These are phyloP conservation scores for Teratosphaeria pseudoeucalypti DNA, from an alignment of 2,329 filamentous ascomycete genomes.

Conservation along the genomic window DNA sequence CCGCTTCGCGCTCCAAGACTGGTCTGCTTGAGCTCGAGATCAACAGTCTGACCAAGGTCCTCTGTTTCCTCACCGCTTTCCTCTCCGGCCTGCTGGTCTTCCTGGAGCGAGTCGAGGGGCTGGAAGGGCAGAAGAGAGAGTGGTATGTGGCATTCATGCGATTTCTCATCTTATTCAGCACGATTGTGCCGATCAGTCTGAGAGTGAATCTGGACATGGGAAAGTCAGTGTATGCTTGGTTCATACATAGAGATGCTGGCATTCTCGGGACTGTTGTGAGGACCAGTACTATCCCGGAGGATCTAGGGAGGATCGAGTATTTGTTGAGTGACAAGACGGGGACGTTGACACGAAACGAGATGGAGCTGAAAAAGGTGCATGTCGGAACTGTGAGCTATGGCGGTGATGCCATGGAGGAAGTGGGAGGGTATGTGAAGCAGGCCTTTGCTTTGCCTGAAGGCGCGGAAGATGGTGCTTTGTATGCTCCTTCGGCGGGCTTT, in stretches of 20 bases:
- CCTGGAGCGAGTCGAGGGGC: slow-evolving; percentile 62
- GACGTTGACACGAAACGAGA: slow-evolving; percentile 81
- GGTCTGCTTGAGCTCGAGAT: slow-evolving; percentile 92
- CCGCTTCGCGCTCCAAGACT: slow-evolving; percentile 83
- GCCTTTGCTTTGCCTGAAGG: slow-evolving; percentile 49
- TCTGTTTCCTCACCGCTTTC: slow-evolving; percentile 77
- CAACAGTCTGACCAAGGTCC: slow-evolving; percentile 91
- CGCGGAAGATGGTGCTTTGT: slow-evolving; percentile 32
- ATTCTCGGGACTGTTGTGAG: slow-evolving; percentile 89
- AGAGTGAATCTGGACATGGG: slow-evolving; percentile 95
- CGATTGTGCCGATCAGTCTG: slow-evolving; percentile 93
- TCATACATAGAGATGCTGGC: slow-evolving; percentile 82
- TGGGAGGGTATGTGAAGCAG: slow-evolving; percentile 73
- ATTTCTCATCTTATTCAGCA: slow-evolving; percentile 98
- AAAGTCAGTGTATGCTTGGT: slow-evolving; percentile 90
- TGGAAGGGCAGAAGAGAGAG: slow-evolving; percentile 3
- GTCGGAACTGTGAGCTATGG: slow-evolving; percentile 97
- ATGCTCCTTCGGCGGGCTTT: slow-evolving; percentile 61
- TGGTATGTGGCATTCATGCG: slow-evolving; percentile 98
- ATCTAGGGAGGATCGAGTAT: slow-evolving; percentile 91
- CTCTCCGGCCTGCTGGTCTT: slow-evolving; percentile 83
- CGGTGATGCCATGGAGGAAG: slow-evolving; percentile 98
- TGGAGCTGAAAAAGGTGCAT: slow-evolving; percentile 93
- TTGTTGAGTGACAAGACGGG: slow-evolving; percentile 94
- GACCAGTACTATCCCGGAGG: slow-evolving; percentile 95